Evolutionary conservation across 1,139 yeast genomes (phyloP).

Genomic region (Blastobotrys niveus): DNA sequence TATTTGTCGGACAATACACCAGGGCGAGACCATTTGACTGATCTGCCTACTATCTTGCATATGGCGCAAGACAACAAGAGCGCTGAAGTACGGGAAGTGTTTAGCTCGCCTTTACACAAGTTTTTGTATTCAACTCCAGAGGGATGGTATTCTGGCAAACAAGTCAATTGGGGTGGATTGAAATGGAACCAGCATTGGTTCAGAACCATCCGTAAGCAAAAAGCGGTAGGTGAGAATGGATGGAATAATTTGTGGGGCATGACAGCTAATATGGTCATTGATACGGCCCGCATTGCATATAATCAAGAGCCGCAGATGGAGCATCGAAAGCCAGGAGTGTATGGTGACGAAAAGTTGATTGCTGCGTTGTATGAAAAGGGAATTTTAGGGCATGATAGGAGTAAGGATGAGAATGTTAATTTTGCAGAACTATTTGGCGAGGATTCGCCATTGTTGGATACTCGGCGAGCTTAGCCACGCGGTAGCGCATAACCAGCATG

Average conservation of each 20-base stretch:
- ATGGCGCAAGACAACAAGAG: slow-evolving; percentile 36
- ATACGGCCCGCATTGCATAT: slow-evolving; percentile 59
- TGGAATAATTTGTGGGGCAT: slow-evolving; percentile 84
- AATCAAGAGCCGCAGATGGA: slow-evolving; percentile 37
- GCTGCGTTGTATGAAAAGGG: slow-evolving; percentile 26
- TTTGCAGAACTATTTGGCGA: slow-evolving; percentile 27
- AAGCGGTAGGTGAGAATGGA: slow-evolving; percentile 48
- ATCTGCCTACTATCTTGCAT: slow-evolving; percentile 30
- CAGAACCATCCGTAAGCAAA: slow-evolving; percentile 41
- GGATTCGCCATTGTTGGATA: slow-evolving; percentile 25
- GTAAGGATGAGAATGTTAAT: slow-evolving; percentile 22
- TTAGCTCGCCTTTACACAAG: slow-evolving; percentile 29
- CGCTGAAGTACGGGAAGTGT: slow-evolving; percentile 34
- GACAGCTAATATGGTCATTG: slow-evolving; percentile 80
- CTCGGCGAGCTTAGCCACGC: slow-evolving; percentile 20
- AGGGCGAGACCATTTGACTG: slow-evolving; percentile 24
- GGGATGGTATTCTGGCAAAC: slow-evolving; percentile 33
- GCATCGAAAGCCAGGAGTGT: slow-evolving; percentile 27
- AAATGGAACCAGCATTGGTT: slow-evolving; percentile 30
- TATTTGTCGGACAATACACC: slow-evolving; percentile 23
- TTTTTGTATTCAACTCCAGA: slow-evolving; percentile 24
- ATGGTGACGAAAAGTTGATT: slow-evolving; percentile 32
- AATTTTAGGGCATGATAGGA: slow-evolving; percentile 22
- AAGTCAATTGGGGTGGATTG: slow-evolving; percentile 36
- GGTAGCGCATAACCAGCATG: too few relatives aligned